These are phyloP conservation scores for Solanum aculeatissimum DNA, from an alignment of 305 asterid genomes.

Conservation along the genomic window DNA sequence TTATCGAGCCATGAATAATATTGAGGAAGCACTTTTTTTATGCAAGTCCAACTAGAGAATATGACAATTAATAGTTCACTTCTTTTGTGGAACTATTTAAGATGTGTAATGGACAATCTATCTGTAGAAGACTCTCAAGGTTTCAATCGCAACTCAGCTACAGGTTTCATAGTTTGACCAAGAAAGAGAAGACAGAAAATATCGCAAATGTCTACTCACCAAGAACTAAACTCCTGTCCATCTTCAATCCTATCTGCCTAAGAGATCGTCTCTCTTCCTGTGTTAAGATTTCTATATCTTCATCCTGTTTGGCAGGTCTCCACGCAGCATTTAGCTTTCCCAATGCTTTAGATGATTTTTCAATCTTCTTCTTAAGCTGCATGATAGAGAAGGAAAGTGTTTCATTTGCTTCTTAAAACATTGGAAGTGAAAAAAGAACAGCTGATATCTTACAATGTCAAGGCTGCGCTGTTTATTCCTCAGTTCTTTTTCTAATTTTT, in stretches of 20 bases:
- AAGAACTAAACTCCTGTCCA: slow-evolving; percentile 59
- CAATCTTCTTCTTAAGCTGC: slow-evolving; percentile 81
- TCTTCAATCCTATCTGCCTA: slow-evolving; percentile 57
- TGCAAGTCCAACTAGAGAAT: not conserved
- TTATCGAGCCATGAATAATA: not conserved
- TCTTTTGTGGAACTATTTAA: not conserved
- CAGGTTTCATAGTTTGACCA: not conserved
- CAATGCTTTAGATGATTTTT: slow-evolving; percentile 39
- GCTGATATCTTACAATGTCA: slow-evolving; percentile 36
- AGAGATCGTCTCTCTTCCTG: slow-evolving; percentile 70
- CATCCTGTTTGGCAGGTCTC: slow-evolving; percentile 37
- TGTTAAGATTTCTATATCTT: slow-evolving; percentile 63
- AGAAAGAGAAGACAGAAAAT: not conserved
- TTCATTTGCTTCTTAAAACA: slow-evolving; percentile 5
- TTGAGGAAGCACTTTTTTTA: not conserved
- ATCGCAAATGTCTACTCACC: slow-evolving; percentile 34
- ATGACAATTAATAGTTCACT: not conserved
- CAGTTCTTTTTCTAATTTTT: slow-evolving; percentile 63
- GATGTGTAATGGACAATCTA: not conserved
- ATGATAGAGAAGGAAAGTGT: slow-evolving; percentile 13
- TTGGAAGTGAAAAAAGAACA: slow-evolving; percentile 1
- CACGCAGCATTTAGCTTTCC: slow-evolving; percentile 42
- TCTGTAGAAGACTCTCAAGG: not conserved
- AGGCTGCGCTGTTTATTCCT: slow-evolving; percentile 44
- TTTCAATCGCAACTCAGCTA: not conserved